Evolutionary conservation across 78 protist genomes (phyloP).

Genomic region (slime mould (Dictyostelium discoideum)): dicty_2.7 NC_007088.5:6873001-6873500

Average conservation of each 20-base stretch:
- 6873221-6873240: neutral
- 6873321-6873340: neutral
- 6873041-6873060: neutral
- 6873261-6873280: neutral
- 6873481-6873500: neutral
- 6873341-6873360: neutral
- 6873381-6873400: neutral
- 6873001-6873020: neutral
- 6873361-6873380: neutral
- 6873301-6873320: neutral
- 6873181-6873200: neutral
- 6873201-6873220: neutral
- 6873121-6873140: neutral
- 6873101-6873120: slow-evolving; percentile 1
- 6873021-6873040: neutral
- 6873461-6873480: neutral
- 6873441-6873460: neutral
- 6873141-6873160: neutral
- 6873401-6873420: neutral
- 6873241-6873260: slow-evolving; percentile 1
- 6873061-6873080: neutral
- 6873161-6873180: neutral
- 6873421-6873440: neutral
- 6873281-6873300: neutral
- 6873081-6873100: neutral